Percentiles rank a stretch among this genome's conserved stretches.
Conservation (phyloP, 331 rosid species). For the Malus hybrid region DNA sequence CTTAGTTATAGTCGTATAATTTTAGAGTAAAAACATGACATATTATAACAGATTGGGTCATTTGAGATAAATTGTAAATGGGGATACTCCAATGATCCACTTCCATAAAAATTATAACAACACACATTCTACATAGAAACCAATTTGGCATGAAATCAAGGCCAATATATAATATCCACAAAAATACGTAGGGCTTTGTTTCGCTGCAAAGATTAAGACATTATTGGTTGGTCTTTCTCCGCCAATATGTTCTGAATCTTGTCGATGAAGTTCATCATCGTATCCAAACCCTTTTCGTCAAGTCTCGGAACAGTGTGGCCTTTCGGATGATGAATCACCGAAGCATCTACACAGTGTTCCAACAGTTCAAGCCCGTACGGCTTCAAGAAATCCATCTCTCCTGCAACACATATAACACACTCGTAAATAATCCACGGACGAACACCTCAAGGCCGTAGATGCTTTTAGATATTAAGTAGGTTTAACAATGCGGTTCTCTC, state of each 20-base stretch:
- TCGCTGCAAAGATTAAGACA: too few relatives aligned
- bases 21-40: too few relatives aligned
- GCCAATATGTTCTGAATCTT: constrained; percentile 27
- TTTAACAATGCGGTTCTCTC: not conserved
- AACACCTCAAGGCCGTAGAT: not conserved
- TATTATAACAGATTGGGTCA: too few relatives aligned
- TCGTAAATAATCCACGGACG: not conserved
- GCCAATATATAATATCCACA: too few relatives aligned
- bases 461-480: not conserved
- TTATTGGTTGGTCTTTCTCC: not conserved
- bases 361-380: constrained; percentile 41
- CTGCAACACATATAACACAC: constrained; percentile 17
- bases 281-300: constrained; percentile 41
- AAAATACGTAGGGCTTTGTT: too few relatives aligned
- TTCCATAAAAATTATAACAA: too few relatives aligned
- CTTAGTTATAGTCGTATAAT: too few relatives aligned
- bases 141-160: too few relatives aligned
- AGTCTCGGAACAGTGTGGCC: constrained; percentile 82
- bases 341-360: constrained; percentile 46
- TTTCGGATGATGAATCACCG: constrained; percentile 65
- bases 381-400: constrained; percentile 69
- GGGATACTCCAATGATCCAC: too few relatives aligned
- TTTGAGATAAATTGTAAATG: too few relatives aligned
- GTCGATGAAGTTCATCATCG: constrained; percentile 43
- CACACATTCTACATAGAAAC: too few relatives aligned